A percentile compares a stretch with the other conserved stretches of the same genome.
These are phyloP conservation scores for Paracamarosporium sp. DNA, from an alignment of 2,329 filamentous ascomycete species.

Conservation along the genomic window DNA sequence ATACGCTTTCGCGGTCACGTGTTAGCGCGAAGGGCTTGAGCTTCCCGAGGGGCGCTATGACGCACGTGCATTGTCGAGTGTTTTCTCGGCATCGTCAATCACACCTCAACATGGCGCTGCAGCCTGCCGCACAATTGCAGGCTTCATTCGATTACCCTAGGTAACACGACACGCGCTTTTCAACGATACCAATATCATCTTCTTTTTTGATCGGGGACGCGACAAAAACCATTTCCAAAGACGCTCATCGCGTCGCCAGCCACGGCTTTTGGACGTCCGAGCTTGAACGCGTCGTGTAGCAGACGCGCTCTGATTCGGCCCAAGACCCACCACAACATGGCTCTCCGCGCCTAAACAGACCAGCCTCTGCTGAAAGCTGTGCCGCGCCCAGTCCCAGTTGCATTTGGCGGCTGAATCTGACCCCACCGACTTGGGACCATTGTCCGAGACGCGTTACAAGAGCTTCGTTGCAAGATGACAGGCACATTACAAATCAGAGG, in stretches of 20 bases:
- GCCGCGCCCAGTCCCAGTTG: slow-evolving; percentile 29
- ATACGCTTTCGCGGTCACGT: slow-evolving; percentile 10
- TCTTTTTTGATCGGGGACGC: neutral
- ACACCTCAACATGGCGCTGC: slow-evolving; percentile 12
- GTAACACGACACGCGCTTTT: slow-evolving; percentile 9
- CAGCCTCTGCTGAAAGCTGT: slow-evolving; percentile 5
- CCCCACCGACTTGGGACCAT: slow-evolving; percentile 33
- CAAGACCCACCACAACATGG: slow-evolving; percentile 37
- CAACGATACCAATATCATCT: slow-evolving; percentile 25
- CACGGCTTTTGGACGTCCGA: no score
- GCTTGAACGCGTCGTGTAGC: slow-evolving; percentile 36
- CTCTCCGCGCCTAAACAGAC: slow-evolving; percentile 22
- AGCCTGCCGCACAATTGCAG: neutral
- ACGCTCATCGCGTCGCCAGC: slow-evolving; percentile 22
- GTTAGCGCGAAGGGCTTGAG: neutral
- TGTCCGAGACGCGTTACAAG: slow-evolving; percentile 12
- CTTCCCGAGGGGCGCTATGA: slow-evolving; percentile 29
- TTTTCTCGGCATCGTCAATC: slow-evolving; percentile 15
- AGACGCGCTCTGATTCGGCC: slow-evolving; percentile 40
- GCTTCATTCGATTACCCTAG: no score
- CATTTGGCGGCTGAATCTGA: slow-evolving; percentile 35
- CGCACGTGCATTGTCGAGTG: no score
- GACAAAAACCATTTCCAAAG: slow-evolving; percentile 10
- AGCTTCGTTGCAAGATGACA: neutral
- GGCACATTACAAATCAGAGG: neutral